Conservation (phyloP, 352 stramenopile species). For the Pythium oligandrum region DNA sequence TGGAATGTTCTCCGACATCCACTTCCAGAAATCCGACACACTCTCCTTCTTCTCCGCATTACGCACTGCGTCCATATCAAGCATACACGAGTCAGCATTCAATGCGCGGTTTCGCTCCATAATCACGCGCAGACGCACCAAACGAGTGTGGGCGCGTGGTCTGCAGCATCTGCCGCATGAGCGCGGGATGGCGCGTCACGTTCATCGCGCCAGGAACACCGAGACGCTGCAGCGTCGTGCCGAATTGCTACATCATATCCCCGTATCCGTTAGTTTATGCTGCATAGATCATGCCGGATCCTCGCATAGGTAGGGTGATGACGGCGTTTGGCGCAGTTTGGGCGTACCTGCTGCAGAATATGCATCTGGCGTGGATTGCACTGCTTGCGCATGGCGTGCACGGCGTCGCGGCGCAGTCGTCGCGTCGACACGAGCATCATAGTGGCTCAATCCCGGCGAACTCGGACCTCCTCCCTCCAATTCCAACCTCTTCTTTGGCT, state of each 20-base stretch:
- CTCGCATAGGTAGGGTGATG: no score
- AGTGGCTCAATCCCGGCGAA: slow-evolving; percentile 4
- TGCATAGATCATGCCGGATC: no score
- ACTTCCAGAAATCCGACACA: slow-evolving; percentile 60
- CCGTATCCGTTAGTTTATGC: no score
- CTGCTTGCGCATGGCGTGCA: slow-evolving; percentile 48
- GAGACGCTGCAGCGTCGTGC: slow-evolving; percentile 49
- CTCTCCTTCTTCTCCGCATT: slow-evolving; percentile 38
- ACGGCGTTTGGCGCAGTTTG: background rate
- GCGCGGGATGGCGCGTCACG: slow-evolving; percentile 27
- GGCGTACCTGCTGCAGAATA: slow-evolving; percentile 61
- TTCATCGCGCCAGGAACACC: slow-evolving; percentile 32
- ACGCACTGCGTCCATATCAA: slow-evolving; percentile 24
- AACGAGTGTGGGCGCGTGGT: slow-evolving; percentile 47
- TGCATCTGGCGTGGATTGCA: slow-evolving; percentile 56
- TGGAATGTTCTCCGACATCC: slow-evolving; percentile 77
- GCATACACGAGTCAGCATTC: slow-evolving; percentile 1
- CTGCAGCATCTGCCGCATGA: slow-evolving; percentile 46
- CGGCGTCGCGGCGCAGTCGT: slow-evolving; percentile 54
- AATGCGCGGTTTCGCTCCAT: slow-evolving; percentile 1
- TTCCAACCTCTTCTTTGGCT: slow-evolving; percentile 23
- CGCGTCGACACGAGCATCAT: slow-evolving; percentile 51
- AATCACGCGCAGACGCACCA: slow-evolving; percentile 24
- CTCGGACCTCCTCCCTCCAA: background rate
- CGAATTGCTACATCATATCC: slow-evolving; percentile 46